Evolutionary conservation across 257 asterid species (phyloP).

Genomic region (Solanum pinnatisectum): DNA sequence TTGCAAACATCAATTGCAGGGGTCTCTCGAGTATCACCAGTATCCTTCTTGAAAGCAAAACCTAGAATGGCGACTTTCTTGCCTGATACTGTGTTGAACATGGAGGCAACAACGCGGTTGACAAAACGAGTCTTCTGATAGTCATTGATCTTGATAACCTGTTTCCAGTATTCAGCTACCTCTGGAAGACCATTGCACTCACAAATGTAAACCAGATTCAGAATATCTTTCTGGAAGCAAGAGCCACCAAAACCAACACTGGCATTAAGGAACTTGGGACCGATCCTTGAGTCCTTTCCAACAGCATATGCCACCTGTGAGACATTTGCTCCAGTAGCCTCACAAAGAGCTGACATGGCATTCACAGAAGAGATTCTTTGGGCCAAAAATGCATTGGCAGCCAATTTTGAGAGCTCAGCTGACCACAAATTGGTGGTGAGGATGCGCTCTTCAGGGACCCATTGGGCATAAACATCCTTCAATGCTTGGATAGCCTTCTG

Average conservation of each 20-base stretch:
- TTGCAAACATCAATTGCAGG: slow-evolving; percentile 68
- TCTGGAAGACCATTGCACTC: slow-evolving; percentile 74
- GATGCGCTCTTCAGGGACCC: slow-evolving; percentile 19
- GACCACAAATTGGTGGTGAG: slow-evolving; percentile 21
- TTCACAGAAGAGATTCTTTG: slow-evolving; percentile 29
- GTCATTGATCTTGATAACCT: slow-evolving; percentile 63
- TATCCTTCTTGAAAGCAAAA: slow-evolving; percentile 66
- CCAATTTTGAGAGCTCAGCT: slow-evolving; percentile 21
- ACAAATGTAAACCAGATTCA: slow-evolving; percentile 59
- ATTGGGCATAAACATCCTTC: slow-evolving; percentile 13
- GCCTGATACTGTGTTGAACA: slow-evolving; percentile 70
- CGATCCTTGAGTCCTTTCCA: slow-evolving; percentile 59
- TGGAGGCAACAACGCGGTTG: slow-evolving; percentile 53
- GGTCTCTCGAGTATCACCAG: slow-evolving; percentile 63
- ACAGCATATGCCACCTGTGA: slow-evolving; percentile 49
- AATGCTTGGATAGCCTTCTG: slow-evolving; percentile 15
- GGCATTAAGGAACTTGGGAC: slow-evolving; percentile 55
- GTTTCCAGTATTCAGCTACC: slow-evolving; percentile 70
- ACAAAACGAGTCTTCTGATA: slow-evolving; percentile 62
- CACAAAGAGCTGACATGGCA: slow-evolving; percentile 70
- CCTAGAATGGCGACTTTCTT: slow-evolving; percentile 60
- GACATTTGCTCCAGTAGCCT: slow-evolving; percentile 68
- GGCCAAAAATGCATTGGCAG: slow-evolving; percentile 23
- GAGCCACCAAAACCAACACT: slow-evolving; percentile 73
- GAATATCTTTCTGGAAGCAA: slow-evolving; percentile 66